Evolutionary conservation across 1,284 basidiomycete species (phyloP), one percentile per base, ranked within the genome.

Genomic region (Boletus nobilissimus): DNA sequence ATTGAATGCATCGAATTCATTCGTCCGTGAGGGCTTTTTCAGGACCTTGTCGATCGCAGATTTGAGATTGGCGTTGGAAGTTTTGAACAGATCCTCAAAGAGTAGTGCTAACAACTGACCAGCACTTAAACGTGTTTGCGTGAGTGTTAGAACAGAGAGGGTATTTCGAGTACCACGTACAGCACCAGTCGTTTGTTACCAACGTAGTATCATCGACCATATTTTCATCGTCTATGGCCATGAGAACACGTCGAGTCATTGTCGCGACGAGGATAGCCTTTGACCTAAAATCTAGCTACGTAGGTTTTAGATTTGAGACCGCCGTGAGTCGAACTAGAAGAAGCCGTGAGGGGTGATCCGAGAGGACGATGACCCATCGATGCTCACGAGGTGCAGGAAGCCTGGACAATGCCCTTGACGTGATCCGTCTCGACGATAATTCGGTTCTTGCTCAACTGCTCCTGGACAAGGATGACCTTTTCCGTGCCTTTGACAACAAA

Each of bases 401-500:
- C 97, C 84, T 97, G 97, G 1, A 99, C 97, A 66, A 96, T 89
- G 26, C 96, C 96, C 87, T 99, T 99, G 67, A 94, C 94, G 14
- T 92, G 88, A 87, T 99, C 96, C 57, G 95, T 95, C 89, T 99
- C 99, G 80, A 99, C 98, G 80, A 99, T 98, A 85, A 99, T 99
- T 76, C 98, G 93, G 87, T 99, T 99, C 90, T 99, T 99, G 90
- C 96, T 97, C 83, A 99, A 89, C 88, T 99, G 98, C 86, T 99
- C 99, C 86, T 99, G 98, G 4, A 99, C 98, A 76, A 99, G 90
- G 81, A 99, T 99, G 83, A 99, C 98, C 89, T 99, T 99, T 87
- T 99, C 98, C 32, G 99, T 99, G 24, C 98, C 98, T 86, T 98
- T 99, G 72, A 99, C 98, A 76, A 99, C 96, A 87, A 99, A 99